phyloP scores from a whole-genome alignment of 805 yeast genomes.

The Metschnikowia arizonensis region DNA sequence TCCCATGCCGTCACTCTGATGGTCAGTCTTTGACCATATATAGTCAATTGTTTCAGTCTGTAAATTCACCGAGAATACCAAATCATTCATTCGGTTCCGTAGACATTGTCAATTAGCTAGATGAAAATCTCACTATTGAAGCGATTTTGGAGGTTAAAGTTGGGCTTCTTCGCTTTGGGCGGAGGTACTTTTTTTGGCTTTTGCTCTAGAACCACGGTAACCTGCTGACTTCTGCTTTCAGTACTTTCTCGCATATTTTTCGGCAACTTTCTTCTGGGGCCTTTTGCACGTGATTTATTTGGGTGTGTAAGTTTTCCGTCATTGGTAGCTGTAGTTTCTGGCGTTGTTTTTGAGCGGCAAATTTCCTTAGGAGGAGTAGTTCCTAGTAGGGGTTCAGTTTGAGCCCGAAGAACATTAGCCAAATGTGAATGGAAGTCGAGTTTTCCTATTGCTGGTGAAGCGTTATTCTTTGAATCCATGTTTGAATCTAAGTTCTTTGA shows the following conservation, averaged over 20 bases:
- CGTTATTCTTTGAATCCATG: neutral
- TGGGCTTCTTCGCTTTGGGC: slow-evolving; percentile 16
- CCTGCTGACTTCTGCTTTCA: neutral
- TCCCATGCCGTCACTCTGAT: too few relatives aligned
- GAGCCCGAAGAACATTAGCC: slow-evolving; percentile 27
- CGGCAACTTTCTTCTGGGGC: slow-evolving; percentile 51
- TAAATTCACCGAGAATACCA: too few relatives aligned
- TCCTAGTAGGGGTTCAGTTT: slow-evolving; percentile 24
- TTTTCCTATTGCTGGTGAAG: neutral
- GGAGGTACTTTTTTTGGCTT: slow-evolving; percentile 13
- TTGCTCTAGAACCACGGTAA: neutral
- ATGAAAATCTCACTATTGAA: slow-evolving; percentile 33
- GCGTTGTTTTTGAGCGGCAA: slow-evolving; percentile 9
- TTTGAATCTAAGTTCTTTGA: neutral
- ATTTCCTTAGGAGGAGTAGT: neutral
- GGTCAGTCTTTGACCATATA: too few relatives aligned
- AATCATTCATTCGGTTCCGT: neutral
- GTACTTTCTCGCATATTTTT: slow-evolving; percentile 11
- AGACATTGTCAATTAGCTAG: slow-evolving; percentile 3
- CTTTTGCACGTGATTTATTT: slow-evolving; percentile 46
- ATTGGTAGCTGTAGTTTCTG: slow-evolving; percentile 2
- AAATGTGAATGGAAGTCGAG: slow-evolving; percentile 15
- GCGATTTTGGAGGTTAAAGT: slow-evolving; percentile 14
- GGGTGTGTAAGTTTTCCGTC: slow-evolving; percentile 36
- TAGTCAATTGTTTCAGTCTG: too few relatives aligned